Conservation (phyloP, 768 basidiomycete genomes). For the Xerocomellus dryophilus region DNA sequence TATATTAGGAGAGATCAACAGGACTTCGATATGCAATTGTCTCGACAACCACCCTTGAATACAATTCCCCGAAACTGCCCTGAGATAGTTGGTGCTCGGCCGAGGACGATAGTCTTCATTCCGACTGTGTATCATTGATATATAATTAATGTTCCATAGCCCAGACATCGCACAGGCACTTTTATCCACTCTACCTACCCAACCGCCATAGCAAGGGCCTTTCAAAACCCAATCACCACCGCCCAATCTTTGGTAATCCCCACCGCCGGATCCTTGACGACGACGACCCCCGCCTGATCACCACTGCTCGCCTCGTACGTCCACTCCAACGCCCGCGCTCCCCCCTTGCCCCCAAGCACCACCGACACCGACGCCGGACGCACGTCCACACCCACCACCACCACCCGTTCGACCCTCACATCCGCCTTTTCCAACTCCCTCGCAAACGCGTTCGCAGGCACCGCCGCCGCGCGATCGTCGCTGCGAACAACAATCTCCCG, state of each 20-base stretch:
- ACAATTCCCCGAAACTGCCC: neutral
- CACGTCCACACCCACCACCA: constrained; percentile 66
- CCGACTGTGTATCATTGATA: neutral
- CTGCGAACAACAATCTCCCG: constrained; percentile 47
- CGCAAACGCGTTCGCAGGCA: constrained; percentile 65
- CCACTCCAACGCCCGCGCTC: constrained; percentile 54
- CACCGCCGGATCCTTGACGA: constrained; percentile 72
- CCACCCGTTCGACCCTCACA: constrained; percentile 79
- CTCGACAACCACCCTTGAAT: neutral
- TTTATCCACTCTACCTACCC: neutral
- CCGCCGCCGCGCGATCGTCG: constrained; percentile 57
- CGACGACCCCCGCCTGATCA: constrained; percentile 56
- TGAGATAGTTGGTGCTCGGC: no score
- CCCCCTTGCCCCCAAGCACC: constrained; percentile 39
- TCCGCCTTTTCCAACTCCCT: constrained; percentile 45
- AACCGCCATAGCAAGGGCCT: neutral
- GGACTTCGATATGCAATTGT: neutral
- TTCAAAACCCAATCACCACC: constrained; percentile 38
- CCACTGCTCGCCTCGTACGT: constrained; percentile 64
- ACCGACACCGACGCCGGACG: constrained; percentile 62
- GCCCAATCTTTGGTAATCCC: constrained; percentile 62
- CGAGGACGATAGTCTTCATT: neutral
- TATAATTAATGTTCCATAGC: neutral
- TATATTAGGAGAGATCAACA: neutral
- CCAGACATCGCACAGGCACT: neutral